phyloP scores from a whole-genome alignment of 192 early-diverging fungal genomes.

The Thamnidium elegans region DNA sequence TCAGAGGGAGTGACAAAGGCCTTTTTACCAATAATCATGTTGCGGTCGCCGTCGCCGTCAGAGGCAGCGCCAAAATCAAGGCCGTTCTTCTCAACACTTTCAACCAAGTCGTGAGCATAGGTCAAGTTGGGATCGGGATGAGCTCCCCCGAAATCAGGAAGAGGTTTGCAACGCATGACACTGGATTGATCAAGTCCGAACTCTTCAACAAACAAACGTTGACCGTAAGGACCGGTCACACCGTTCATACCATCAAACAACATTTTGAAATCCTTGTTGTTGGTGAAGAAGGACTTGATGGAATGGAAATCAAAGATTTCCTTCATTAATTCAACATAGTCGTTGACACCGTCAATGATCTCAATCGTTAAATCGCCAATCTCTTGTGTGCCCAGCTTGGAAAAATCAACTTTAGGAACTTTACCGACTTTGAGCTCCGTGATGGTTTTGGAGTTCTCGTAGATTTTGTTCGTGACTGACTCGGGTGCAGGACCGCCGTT shows the following conservation, averaged over 20 bases:
- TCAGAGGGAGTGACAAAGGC: conserved; percentile 97
- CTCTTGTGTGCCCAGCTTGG: conserved; percentile 56
- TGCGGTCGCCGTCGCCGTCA: conserved; percentile 97
- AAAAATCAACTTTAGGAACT: conserved; percentile 72
- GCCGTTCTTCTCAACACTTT: conserved; percentile 75
- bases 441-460: conserved; percentile 74
- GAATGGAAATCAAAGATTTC: conserved; percentile 90
- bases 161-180: conserved; percentile 79
- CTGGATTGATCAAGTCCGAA: conserved; percentile 78
- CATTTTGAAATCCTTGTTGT: conserved; percentile 68
- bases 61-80: conserved; percentile 93
- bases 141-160: conserved; percentile 89
- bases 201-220: conserved; percentile 83
- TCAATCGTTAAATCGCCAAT: conserved; percentile 74
- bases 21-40: conserved; percentile 96
- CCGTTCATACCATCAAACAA: conserved; percentile 96
- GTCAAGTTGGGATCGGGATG: conserved; percentile 99
- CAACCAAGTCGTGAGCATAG: conserved; percentile 92
- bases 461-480: conserved; percentile 90
- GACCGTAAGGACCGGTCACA: conserved; percentile 94
- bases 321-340: conserved; percentile 86
- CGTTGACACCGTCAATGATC: conserved; percentile 82
- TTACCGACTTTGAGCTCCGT: conserved; percentile 61
- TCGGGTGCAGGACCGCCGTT: conserved; percentile 98
- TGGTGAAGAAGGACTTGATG: conserved; percentile 74